Evolutionary conservation across 306 rosid genomes (phyloP).

Genomic region (Fragaria vesca): DNA sequence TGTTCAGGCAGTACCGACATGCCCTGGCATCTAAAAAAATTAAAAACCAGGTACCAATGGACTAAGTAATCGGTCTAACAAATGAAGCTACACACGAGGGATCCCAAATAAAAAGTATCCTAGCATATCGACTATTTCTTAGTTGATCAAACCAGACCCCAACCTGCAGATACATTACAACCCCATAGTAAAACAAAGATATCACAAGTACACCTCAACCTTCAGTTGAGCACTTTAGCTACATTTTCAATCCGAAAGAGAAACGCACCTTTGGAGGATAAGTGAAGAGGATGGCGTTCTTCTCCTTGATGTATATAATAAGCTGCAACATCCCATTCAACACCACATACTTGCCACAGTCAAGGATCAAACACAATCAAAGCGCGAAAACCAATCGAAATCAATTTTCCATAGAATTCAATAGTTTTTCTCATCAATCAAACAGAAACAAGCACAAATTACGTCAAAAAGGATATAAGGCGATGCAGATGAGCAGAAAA

Average conservation of each 20-base stretch:
- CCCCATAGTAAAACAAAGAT: neutral
- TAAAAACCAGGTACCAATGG: neutral
- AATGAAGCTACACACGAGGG: neutral
- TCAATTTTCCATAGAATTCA: neutral
- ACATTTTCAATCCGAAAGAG: constrained; percentile 5
- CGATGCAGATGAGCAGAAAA: constrained; percentile 76
- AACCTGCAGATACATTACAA: neutral
- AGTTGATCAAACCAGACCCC: neutral
- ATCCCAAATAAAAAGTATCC: neutral
- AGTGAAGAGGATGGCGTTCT: constrained; percentile 82
- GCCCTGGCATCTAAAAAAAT: neutral
- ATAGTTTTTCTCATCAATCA: neutral
- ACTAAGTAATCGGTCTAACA: neutral
- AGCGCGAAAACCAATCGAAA: neutral
- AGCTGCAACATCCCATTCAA: constrained; percentile 82
- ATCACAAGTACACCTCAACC: neutral
- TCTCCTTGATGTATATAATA: constrained; percentile 81
- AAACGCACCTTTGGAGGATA: constrained; percentile 72
- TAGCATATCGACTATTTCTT: neutral
- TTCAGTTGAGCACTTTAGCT: neutral
- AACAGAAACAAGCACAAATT: constrained; percentile 1
- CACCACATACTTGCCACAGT: constrained; percentile 75
- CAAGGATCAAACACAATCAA: constrained; percentile 44
- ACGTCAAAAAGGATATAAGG: constrained; percentile 65
- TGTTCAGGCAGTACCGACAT: neutral